A percentile compares a stretch with the other conserved stretches of the same genome.
Evolutionary conservation across 164 flowering plant genomes (phyloP).

Genomic region (Sedum album): DNA sequence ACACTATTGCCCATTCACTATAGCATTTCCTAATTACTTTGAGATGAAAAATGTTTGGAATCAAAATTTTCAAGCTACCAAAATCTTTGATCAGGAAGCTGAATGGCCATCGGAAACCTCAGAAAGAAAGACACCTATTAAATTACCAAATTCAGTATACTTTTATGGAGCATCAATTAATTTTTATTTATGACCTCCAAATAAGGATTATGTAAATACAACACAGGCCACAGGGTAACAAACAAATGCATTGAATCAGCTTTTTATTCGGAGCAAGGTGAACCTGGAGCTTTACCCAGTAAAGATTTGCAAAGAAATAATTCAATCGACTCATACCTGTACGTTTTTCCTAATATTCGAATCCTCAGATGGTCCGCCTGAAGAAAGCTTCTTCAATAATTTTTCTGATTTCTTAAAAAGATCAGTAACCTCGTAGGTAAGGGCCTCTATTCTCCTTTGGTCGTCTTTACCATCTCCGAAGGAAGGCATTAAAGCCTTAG

Average conservation of each 20-base stretch:
- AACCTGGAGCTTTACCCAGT: not conserved
- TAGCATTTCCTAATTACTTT: not conserved
- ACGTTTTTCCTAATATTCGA: constrained; percentile 87
- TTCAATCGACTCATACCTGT: constrained; percentile 42
- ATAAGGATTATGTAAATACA: not conserved
- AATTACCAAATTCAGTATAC: no score
- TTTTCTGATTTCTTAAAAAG: constrained; percentile 72
- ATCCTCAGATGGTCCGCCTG: constrained; percentile 77
- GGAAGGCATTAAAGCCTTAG: constrained; percentile 87
- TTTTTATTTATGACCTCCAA: not conserved
- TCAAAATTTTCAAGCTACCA: not conserved
- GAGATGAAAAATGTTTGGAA: not conserved
- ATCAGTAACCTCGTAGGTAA: constrained; percentile 78
- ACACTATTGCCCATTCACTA: not conserved
- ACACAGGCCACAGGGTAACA: no score
- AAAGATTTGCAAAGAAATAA: not conserved
- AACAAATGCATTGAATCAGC: not conserved
- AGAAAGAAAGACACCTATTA: not conserved
- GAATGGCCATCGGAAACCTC: not conserved
- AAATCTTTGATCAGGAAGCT: not conserved
- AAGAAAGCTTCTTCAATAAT: constrained; percentile 59
- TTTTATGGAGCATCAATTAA: not conserved
- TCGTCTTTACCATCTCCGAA: constrained; percentile 92
- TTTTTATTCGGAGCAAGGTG: not conserved
- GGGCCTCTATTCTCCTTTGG: constrained; percentile 65